Conservation (phyloP, 192 early-diverging fungal genomes). For the Chytriomyces sp. region DNA sequence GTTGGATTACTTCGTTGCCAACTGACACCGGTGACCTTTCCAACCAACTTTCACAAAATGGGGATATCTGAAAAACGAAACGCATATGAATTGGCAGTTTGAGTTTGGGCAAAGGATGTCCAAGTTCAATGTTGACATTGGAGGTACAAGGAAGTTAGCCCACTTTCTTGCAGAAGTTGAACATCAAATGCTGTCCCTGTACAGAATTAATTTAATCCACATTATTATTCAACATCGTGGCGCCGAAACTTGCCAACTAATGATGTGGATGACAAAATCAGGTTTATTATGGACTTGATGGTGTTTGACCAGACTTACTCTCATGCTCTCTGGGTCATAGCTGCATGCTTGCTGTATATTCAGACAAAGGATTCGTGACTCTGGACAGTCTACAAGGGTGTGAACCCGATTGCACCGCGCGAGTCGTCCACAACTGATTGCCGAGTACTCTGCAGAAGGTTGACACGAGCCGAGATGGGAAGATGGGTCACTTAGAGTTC, state of each 20-base stretch:
- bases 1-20: slow-evolving; percentile 43
- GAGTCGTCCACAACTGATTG: slow-evolving; percentile 12
- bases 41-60: too few relatives aligned
- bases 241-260: not conserved
- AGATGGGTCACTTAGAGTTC: slow-evolving; percentile 42
- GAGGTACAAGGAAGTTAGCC: not conserved
- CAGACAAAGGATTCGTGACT: slow-evolving; percentile 39
- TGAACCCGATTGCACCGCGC: slow-evolving; percentile 11
- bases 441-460: slow-evolving; percentile 33
- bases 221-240: slow-evolving; percentile 33
- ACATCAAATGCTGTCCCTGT: not conserved
- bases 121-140: slow-evolving; percentile 4
- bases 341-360: not conserved
- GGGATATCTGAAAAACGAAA: too few relatives aligned
- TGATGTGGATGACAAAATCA: slow-evolving; percentile 32
- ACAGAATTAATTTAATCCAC: slow-evolving; percentile 31
- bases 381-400: slow-evolving; percentile 9
- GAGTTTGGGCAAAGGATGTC: slow-evolving; percentile 6
- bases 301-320: not conserved
- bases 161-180: not conserved
- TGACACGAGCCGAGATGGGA: slow-evolving; percentile 33
- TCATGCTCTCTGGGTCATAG: not conserved
- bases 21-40: slow-evolving; percentile 35
- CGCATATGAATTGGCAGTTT: too few relatives aligned
- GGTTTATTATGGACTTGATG: slow-evolving; percentile 29